Base-by-base conservation (phyloP, 306 rosid genomes). In the Vigna unguiculata region DNA sequence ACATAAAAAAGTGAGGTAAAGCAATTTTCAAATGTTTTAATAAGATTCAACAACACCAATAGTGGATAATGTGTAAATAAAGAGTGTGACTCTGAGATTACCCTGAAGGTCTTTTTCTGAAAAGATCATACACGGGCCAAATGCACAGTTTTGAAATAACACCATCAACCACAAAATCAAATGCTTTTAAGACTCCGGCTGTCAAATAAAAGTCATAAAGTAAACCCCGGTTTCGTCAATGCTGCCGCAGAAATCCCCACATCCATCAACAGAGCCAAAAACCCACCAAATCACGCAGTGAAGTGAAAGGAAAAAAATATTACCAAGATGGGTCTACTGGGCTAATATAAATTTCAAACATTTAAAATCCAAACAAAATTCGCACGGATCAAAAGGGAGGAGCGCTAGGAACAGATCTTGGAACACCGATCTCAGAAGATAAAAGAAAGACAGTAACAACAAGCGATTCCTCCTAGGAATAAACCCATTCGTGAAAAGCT, bases 401-500 rank as follows among this genome's bases (percentile, higher is more conserved):
- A 3, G 9, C 0, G 9, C 4, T 6, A 21, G 25, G 4, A 6
- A 52, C 72, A 52, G 79, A 81, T 61, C 61, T 14, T 32, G 59
- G 32, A 62, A 52, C 4, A 71, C 17, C n/a, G 75, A 79, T 49
- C 73, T 74, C 34, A 47, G 9, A 72, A 24, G 38, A 65, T 7
- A 28, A 52, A 15, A n/a, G 3, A 8, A 1, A 60, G 46, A 69
- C 5, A 2, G 9, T 45, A 72, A 47, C 34, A 60, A 22, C 1
- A 67, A 45, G 13, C 10, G 30, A 9, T 6, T 0, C 6, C 3
- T 7, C 2, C 4, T 0, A 10, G 13, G 7, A 43, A 4, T 6
- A 1, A 61, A 69, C 14, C 20, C 30, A n/a, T n/a, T 21, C 4
- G 62, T 13, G 67, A 24, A 72, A 34, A 57, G 1, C 15, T 15